Evolutionary conservation across 2,329 filamentous ascomycete species (phyloP).

Genomic region (Phoma sp.): DNA sequence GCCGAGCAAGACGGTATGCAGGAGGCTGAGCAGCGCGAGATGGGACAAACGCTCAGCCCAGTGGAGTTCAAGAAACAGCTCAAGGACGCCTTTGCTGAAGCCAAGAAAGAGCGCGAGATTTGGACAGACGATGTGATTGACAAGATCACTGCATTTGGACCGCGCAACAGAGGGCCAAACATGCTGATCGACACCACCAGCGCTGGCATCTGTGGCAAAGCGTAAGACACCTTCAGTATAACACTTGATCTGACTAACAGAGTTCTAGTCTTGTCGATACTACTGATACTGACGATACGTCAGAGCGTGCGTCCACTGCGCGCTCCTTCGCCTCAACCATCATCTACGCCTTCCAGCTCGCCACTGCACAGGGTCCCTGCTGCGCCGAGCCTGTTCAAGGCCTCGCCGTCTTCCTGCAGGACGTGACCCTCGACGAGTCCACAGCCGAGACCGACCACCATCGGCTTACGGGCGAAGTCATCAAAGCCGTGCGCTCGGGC

Average conservation of each 20-base stretch:
- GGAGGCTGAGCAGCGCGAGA: slow-evolving; percentile 61
- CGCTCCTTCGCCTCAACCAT: slow-evolving; percentile 88
- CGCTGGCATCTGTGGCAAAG: slow-evolving; percentile 72
- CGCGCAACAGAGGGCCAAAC: slow-evolving; percentile 84
- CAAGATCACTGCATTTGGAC: slow-evolving; percentile 88
- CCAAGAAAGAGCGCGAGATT: slow-evolving; percentile 74
- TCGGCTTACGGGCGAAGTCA: slow-evolving; percentile 89
- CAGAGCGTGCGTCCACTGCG: slow-evolving; percentile 49
- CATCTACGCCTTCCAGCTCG: slow-evolving; percentile 90
- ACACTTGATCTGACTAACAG: not conserved
- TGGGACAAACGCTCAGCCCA: slow-evolving; percentile 67
- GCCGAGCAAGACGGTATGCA: slow-evolving; percentile 57
- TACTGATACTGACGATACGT: slow-evolving; percentile 42
- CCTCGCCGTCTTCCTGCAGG: slow-evolving; percentile 87
- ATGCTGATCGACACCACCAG: slow-evolving; percentile 83
- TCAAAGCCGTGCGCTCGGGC: slow-evolving; percentile 84
- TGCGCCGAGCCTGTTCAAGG: slow-evolving; percentile 95
- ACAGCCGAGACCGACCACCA: slow-evolving; percentile 67
- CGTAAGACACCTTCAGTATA: slow-evolving; percentile 58
- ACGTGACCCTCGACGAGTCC: slow-evolving; percentile 67
- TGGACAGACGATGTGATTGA: slow-evolving; percentile 77
- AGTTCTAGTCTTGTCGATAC: slow-evolving; percentile 1
- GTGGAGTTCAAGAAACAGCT: slow-evolving; percentile 81
- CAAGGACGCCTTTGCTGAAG: slow-evolving; percentile 69
- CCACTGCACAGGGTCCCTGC: slow-evolving; percentile 84